phyloP scores from a whole-genome alignment of 2,329 filamentous ascomycete species.

The Cercospora zeina region DNA sequence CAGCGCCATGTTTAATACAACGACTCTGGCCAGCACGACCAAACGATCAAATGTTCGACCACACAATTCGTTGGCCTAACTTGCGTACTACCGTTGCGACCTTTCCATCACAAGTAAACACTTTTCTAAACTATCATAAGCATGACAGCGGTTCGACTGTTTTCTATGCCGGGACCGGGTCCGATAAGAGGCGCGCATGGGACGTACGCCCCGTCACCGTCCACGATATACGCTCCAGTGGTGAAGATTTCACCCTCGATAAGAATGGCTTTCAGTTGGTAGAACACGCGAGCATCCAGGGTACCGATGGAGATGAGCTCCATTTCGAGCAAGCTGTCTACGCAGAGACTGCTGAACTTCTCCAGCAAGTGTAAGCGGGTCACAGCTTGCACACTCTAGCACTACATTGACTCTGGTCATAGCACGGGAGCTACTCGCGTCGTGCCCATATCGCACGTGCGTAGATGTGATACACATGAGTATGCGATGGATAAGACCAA shows the following conservation, averaged over 20 bases:
- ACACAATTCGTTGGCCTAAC: neutral
- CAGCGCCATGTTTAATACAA: neutral
- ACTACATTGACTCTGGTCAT: neutral
- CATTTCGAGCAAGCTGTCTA: constrained; percentile 2
- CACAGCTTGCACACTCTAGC: neutral
- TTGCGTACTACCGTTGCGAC: neutral
- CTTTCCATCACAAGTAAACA: neutral
- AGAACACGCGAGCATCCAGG: neutral
- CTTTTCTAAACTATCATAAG: constrained; percentile 1
- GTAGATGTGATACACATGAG: neutral
- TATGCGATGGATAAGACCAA: neutral
- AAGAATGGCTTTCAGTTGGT: constrained; percentile 15
- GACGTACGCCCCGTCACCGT: constrained; percentile 5
- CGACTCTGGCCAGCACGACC: neutral
- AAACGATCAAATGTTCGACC: neutral
- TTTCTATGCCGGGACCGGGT: constrained; percentile 6
- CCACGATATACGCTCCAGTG: neutral
- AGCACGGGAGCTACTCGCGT: constrained; percentile 5
- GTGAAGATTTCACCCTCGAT: constrained; percentile 8
- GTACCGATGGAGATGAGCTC: neutral
- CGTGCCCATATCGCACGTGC: constrained; percentile 5
- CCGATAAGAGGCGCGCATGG: constrained; percentile 10
- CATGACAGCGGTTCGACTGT: neutral
- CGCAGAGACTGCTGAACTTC: constrained; percentile 2
- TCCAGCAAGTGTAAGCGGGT: neutral